A percentile compares a stretch with the other conserved stretches of the same genome.
These are phyloP conservation scores for Scopulariopsis brevicaulis DNA, from an alignment of 2,329 filamentous ascomycete genomes.

Conservation along the genomic window DNA sequence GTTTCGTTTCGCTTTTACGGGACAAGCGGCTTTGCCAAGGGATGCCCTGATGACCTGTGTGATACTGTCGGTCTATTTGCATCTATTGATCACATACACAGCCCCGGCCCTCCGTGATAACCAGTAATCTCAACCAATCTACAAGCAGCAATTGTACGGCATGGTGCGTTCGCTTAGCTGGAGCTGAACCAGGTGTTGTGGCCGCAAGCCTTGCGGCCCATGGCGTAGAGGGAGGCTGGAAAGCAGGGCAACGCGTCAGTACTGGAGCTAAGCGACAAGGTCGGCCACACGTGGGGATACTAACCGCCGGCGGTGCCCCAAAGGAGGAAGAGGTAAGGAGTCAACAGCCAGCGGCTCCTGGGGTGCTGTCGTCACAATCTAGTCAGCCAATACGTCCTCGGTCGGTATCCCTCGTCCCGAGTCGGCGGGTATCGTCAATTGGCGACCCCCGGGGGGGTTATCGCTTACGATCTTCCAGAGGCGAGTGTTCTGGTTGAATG, in stretches of 20 bases:
- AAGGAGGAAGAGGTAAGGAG: slow-evolving; percentile 56
- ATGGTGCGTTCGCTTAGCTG: slow-evolving; percentile 8
- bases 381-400: not conserved
- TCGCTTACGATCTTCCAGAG: slow-evolving; percentile 67
- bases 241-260: slow-evolving; percentile 8
- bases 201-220: slow-evolving; percentile 60
- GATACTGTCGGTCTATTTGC: slow-evolving; percentile 1
- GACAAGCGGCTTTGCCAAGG: not conserved
- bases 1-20: not conserved
- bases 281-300: slow-evolving; percentile 15
- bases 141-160: not conserved
- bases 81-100: not conserved
- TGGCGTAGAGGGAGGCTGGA: slow-evolving; percentile 50
- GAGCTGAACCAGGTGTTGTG: slow-evolving; percentile 70
- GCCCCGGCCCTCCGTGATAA: not conserved
- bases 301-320: slow-evolving; percentile 52
- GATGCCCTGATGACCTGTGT: not conserved
- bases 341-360: slow-evolving; percentile 52
- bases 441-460: slow-evolving; percentile 7
- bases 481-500: slow-evolving; percentile 57
- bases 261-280: slow-evolving; percentile 3
- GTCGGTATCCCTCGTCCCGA: not conserved
- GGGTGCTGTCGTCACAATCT: slow-evolving; percentile 35
- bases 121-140: not conserved
- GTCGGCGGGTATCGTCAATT: not conserved